Base-by-base conservation (phyloP, 2,329 filamentous ascomycete genomes). In the Emmonsiellopsis sp. region DNA sequence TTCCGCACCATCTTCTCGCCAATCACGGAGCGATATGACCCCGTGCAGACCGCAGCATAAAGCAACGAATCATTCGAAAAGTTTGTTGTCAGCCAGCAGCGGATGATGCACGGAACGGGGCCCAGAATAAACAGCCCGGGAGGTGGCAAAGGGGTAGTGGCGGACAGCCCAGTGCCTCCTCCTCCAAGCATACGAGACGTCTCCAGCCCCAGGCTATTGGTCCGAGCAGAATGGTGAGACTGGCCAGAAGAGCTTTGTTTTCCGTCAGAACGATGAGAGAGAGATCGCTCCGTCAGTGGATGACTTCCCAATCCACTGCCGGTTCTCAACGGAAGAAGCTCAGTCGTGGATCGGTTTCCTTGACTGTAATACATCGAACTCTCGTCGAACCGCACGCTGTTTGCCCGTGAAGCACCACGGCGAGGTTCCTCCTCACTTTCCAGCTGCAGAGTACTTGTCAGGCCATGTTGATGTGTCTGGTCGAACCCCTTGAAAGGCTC, bases 371-470 rank as follows among this genome's bases (percentile, higher is more conserved):
- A 90, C 61, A 95, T 83, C 11, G 92, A 91, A 65, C 89, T 95
- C 68, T 97, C 92, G 65, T 97, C 93, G 63, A 98, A 98, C 39
- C 93, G 87, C 61, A 98, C 93, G 65, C 93, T 97, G 67, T 97
- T 97, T 47, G 93, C 92, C 61, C 93, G 82, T 14, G 93, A 98
- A 14, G 89, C 86, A 17, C 88, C 88, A 52, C 93, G 88, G 58
- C 92, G 82, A 39, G 89, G 83, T 54, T 89, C 84, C 34, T 97
- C 90, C 57, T 95, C 91, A 5, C 85, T 80, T 58, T 95, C 92
- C 6, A 97, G 77, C 55, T 91, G 88, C 54, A 96, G 78, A 52
- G 87, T 88, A 50, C 85, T 86, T 48, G 95, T 80, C 55, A 93
- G 77, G 62, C 85, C 87, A 64, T 86, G 86, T 47, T 86, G 84